phyloP scores from a whole-genome alignment of 73 alveolate genomes.

The Tetrahymena thermophila region DNA sequence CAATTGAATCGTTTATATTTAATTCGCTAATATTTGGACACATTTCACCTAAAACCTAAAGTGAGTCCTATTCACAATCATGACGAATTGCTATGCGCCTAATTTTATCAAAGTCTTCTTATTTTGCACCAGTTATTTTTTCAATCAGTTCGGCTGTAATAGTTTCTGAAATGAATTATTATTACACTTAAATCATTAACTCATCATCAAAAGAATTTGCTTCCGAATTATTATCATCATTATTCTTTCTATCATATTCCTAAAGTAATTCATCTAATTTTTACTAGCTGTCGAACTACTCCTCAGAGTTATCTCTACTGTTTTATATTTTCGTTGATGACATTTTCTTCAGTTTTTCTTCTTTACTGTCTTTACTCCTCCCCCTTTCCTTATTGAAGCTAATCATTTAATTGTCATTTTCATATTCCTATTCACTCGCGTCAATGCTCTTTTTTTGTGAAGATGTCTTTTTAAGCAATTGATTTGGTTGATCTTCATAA shows the following conservation, averaged over 20 bases:
- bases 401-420: neutral
- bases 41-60: neutral
- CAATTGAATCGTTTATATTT: neutral
- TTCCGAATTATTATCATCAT: neutral
- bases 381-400: neutral
- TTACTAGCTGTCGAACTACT: neutral
- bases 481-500: neutral
- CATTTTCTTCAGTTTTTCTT: neutral
- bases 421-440: neutral
- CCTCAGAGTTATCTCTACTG: neutral
- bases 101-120: neutral
- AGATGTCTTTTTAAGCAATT: neutral
- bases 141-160: neutral
- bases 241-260: neutral
- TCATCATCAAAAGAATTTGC: neutral
- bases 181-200: neutral
- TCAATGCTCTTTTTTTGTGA: neutral
- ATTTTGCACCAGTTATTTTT: neutral
- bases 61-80: neutral
- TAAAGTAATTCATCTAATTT: neutral
- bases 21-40: neutral
- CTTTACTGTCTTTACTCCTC: neutral
- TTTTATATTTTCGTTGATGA: neutral
- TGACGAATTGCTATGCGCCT: neutral
- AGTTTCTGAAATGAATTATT: neutral